Evolutionary conservation across 352 stramenopile genomes (phyloP).

Genomic region (Pythium rhizo-oryzae): DNA sequence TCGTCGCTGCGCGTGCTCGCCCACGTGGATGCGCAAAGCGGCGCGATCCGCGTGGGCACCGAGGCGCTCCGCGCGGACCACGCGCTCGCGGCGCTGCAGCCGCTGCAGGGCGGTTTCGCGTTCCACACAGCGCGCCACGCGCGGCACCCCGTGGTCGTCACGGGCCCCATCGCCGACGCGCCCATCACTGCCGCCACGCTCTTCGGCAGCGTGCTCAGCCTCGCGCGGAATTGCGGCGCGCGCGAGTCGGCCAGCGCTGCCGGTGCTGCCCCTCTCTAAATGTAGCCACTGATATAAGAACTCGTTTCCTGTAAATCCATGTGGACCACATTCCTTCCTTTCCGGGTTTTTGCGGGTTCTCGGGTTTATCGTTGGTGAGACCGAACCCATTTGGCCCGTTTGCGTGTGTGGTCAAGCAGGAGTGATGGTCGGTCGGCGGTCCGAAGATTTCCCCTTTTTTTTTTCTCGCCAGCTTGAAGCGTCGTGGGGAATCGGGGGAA

Average conservation of each 20-base stretch:
- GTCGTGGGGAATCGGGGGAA: conserved; percentile 1
- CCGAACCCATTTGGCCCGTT: too few relatives aligned
- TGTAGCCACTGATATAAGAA: conserved; percentile 15
- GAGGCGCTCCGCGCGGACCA: conserved; percentile 45
- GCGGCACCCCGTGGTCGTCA: conserved; percentile 75
- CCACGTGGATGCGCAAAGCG: conserved; percentile 48
- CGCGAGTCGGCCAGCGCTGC: conserved; percentile 30
- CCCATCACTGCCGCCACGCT: conserved; percentile 78
- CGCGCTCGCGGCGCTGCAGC: conserved; percentile 64
- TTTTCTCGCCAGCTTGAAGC: conserved; percentile 4
- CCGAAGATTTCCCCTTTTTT: background rate
- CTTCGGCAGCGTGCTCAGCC: conserved; percentile 74
- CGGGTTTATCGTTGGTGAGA: too few relatives aligned
- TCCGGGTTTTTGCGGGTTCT: too few relatives aligned
- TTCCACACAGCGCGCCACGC: conserved; percentile 82
- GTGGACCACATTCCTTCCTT: conserved; percentile 14
- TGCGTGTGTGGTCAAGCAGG: too few relatives aligned
- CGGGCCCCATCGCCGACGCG: conserved; percentile 73
- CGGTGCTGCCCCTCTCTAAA: background rate
- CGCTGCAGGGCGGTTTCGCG: conserved; percentile 72
- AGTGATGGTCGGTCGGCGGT: background rate
- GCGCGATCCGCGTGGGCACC: conserved; percentile 56
- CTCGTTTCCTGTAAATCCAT: background rate
- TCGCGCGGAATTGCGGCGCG: conserved; percentile 74
- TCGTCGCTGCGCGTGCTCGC: conserved; percentile 56